These are phyloP conservation scores for Chaetothyriales sp. DNA, from an alignment of 2,329 filamentous ascomycete genomes.

Conservation along the genomic window DNA sequence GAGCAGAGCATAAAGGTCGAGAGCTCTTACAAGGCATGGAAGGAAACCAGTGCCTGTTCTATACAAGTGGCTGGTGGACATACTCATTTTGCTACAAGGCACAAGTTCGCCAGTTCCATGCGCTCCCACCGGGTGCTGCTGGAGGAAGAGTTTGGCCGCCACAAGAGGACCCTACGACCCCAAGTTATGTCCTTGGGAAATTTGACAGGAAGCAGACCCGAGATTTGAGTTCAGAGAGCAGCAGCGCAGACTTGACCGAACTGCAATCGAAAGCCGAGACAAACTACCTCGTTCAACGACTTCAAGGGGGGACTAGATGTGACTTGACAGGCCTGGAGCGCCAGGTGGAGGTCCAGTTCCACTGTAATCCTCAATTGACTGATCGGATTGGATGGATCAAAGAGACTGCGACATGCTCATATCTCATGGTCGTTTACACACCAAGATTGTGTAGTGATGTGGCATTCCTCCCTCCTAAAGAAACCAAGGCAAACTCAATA, in stretches of 20 bases:
- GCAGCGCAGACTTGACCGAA: constrained; percentile 37
- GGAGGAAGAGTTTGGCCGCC: constrained; percentile 55
- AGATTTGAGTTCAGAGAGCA: constrained; percentile 9
- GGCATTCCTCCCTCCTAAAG: constrained; percentile 68
- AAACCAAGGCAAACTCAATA: constrained; percentile 61
- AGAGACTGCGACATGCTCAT: constrained; percentile 77
- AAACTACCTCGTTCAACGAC: constrained; percentile 68
- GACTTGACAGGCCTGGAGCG: constrained; percentile 70
- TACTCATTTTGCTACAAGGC: constrained; percentile 87
- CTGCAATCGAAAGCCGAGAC: constrained; percentile 71
- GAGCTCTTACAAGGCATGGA: constrained; percentile 65
- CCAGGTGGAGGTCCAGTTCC: constrained; percentile 65
- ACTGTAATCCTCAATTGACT: constrained; percentile 60
- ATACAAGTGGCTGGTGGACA: constrained; percentile 82
- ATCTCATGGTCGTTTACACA: constrained; percentile 85
- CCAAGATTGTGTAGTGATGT: constrained; percentile 75
- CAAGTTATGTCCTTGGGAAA: constrained; percentile 62
- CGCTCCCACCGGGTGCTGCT: constrained; percentile 49
- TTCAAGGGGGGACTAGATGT: constrained; percentile 67
- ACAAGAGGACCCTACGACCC: constrained; percentile 57
- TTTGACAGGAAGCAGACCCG: constrained; percentile 29
- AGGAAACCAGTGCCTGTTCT: constrained; percentile 61
- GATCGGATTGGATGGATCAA: constrained; percentile 85
- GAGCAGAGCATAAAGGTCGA: constrained; percentile 63
- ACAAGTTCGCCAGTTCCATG: constrained; percentile 81